Conservation (phyloP, 495 filamentous ascomycete genomes). For the Ramalina peruviana region DNA sequence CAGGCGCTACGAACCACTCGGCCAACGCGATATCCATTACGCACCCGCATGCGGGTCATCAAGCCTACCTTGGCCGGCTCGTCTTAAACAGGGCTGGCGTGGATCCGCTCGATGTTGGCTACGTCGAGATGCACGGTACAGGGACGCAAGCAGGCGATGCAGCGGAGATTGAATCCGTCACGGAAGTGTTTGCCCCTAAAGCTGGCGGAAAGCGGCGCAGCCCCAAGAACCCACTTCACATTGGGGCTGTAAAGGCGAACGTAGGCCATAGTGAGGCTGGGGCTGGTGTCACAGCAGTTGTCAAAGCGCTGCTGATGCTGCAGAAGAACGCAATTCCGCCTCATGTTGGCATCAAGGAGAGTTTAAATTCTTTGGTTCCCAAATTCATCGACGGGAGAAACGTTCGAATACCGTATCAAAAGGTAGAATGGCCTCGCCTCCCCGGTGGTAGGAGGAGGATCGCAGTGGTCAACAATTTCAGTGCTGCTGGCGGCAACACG, state of each 20-base stretch:
- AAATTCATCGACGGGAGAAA: constrained; percentile 13
- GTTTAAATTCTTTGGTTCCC: constrained; percentile 16
- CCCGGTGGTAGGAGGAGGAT: constrained; percentile 15
- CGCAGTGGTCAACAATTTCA: constrained; percentile 26
- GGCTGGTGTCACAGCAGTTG: constrained; percentile 20
- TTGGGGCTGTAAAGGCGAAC: constrained; percentile 26
- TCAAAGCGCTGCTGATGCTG: constrained; percentile 27
- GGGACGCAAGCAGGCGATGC: constrained; percentile 32
- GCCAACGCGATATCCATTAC: constrained; percentile 32
- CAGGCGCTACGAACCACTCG: constrained; percentile 29
- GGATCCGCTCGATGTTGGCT: constrained; percentile 34
- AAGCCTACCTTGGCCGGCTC: constrained; percentile 28
- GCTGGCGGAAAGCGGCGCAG: not conserved
- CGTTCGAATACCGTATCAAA: constrained; percentile 13
- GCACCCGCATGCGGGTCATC: constrained; percentile 33
- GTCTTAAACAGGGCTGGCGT: constrained; percentile 32
- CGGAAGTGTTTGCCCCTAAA: constrained; percentile 17
- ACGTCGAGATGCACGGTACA: constrained; percentile 39
- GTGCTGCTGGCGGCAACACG: constrained; percentile 22
- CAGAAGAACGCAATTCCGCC: constrained; percentile 24
- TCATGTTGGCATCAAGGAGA: constrained; percentile 18
- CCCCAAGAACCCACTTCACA: constrained; percentile 15
- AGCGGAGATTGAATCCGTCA: constrained; percentile 21
- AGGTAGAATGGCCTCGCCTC: constrained; percentile 4
- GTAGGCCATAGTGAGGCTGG: constrained; percentile 22